Conservation (phyloP, 176 grass and related monocot species). For the Luzula sylvatica region DNA sequence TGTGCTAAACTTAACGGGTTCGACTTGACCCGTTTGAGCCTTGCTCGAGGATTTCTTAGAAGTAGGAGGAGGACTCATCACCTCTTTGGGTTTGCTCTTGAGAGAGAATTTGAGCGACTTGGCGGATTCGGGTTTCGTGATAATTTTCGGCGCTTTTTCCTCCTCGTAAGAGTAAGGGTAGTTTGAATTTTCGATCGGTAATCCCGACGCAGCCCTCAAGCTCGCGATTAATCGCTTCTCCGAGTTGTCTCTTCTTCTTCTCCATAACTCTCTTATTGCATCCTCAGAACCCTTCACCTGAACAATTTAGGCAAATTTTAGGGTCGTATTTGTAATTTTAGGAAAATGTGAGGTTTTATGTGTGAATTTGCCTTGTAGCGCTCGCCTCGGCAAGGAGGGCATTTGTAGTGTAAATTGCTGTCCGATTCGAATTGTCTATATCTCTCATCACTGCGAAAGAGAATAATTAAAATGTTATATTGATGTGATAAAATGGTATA, state of each 20-base stretch:
- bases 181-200: constrained; percentile 49
- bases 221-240: constrained; percentile 68
- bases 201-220: constrained; percentile 64
- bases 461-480: neutral
- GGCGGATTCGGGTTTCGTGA: constrained; percentile 55
- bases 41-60: constrained; percentile 47
- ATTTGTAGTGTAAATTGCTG: constrained; percentile 80
- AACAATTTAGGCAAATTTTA: neutral
- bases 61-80: constrained; percentile 33
- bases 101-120: constrained; percentile 82
- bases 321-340: too few species aligned
- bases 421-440: constrained; percentile 91
- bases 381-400: constrained; percentile 85
- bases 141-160: constrained; percentile 37
- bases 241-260: constrained; percentile 56
- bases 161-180: constrained; percentile 58
- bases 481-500: constrained; percentile 9
- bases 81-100: constrained; percentile 59
- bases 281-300: constrained; percentile 88
- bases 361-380: constrained; percentile 65
- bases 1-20: constrained; percentile 37
- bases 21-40: constrained; percentile 29
- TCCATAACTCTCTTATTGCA: constrained; percentile 94
- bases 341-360: constrained; percentile 6
- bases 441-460: constrained; percentile 69